phyloP scores from a whole-genome alignment of 352 stramenopile species.

The Globisporangium nodosum region DNA sequence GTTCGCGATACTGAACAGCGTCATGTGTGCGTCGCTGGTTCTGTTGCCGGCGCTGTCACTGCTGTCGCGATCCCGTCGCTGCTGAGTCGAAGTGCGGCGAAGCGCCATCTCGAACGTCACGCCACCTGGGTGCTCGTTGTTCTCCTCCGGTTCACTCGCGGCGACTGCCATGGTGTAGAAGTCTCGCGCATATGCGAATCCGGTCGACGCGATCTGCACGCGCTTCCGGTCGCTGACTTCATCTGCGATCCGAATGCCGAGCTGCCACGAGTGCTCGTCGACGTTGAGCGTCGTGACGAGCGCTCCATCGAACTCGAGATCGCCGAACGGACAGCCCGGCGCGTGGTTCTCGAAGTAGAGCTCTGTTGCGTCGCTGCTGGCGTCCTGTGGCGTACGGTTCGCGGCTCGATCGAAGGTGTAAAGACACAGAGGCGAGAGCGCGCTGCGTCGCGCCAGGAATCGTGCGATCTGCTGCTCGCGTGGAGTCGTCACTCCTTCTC shows the following conservation, averaged over 20 bases:
- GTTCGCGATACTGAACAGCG: constrained; percentile 67
- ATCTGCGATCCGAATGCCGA: constrained; percentile 36
- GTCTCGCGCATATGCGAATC: constrained; percentile 37
- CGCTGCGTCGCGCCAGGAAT: constrained; percentile 14
- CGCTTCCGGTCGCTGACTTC: constrained; percentile 22
- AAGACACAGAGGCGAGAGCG: constrained; percentile 21
- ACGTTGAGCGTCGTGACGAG: constrained; percentile 41
- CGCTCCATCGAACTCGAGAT: constrained; percentile 41
- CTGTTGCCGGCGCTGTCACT: not conserved
- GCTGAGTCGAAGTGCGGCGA: constrained; percentile 10
- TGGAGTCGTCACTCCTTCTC: not conserved
- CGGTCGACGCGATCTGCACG: constrained; percentile 46
- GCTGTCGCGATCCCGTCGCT: not conserved
- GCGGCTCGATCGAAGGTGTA: constrained; percentile 34
- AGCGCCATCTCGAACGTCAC: constrained; percentile 72
- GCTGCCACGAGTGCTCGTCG: constrained; percentile 21
- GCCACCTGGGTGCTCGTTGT: constrained; percentile 12
- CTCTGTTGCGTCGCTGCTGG: not conserved
- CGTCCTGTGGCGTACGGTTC: not conserved
- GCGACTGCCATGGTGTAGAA: constrained; percentile 37
- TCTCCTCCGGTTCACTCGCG: not conserved
- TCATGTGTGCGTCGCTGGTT: constrained; percentile 42
- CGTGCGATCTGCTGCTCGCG: constrained; percentile 10
- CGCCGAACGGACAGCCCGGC: constrained; percentile 47
- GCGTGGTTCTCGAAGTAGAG: constrained; percentile 20